A percentile compares a stretch with the other conserved stretches of the same genome.
These are phyloP conservation scores for Phytopythium helicoides DNA, from an alignment of 352 stramenopile genomes.

Conservation along the genomic window DNA sequence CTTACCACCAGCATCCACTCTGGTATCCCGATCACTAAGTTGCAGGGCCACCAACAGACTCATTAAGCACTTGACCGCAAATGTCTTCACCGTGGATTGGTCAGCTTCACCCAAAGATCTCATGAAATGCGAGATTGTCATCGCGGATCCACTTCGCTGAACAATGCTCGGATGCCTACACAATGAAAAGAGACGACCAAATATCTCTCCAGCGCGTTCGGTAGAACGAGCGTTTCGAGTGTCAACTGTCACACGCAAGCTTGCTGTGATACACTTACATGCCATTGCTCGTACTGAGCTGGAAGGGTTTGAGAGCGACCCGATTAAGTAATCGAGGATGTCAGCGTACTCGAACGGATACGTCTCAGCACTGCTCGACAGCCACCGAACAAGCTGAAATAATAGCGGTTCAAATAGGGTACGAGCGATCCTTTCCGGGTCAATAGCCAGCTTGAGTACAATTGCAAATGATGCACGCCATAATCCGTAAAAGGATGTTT, in stretches of 20 bases:
- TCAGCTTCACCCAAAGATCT: slow-evolving; percentile 60
- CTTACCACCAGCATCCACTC: slow-evolving; percentile 23
- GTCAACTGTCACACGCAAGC: slow-evolving; percentile 50
- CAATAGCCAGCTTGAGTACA: slow-evolving; percentile 54
- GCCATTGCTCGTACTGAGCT: slow-evolving; percentile 61
- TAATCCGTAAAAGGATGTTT: slow-evolving; percentile 58
- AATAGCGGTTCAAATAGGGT: slow-evolving; percentile 70
- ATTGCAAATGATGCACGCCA: slow-evolving; percentile 54
- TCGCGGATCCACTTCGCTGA: slow-evolving; percentile 61
- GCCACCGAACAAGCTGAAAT: slow-evolving; percentile 72
- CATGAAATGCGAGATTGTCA: slow-evolving; percentile 69
- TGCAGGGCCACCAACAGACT: slow-evolving; percentile 64
- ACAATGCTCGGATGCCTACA: slow-evolving; percentile 58
- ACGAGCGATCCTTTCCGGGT: slow-evolving; percentile 69
- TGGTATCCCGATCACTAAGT: slow-evolving; percentile 46
- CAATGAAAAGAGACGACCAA: slow-evolving; percentile 72
- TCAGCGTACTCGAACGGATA: slow-evolving; percentile 69
- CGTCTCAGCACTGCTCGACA: slow-evolving; percentile 46
- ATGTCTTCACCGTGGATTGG: slow-evolving; percentile 39
- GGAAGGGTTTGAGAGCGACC: slow-evolving; percentile 46
- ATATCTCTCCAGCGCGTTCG: slow-evolving; percentile 37
- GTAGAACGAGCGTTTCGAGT: slow-evolving; percentile 2
- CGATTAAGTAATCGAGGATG: slow-evolving; percentile 56
- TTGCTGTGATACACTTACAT: slow-evolving; percentile 49
- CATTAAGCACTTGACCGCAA: slow-evolving; percentile 63